Evolutionary conservation across 805 yeast genomes (phyloP), one percentile per base, ranked within the genome.

Genomic region (Sugiyamaella mastotermitis): DNA sequence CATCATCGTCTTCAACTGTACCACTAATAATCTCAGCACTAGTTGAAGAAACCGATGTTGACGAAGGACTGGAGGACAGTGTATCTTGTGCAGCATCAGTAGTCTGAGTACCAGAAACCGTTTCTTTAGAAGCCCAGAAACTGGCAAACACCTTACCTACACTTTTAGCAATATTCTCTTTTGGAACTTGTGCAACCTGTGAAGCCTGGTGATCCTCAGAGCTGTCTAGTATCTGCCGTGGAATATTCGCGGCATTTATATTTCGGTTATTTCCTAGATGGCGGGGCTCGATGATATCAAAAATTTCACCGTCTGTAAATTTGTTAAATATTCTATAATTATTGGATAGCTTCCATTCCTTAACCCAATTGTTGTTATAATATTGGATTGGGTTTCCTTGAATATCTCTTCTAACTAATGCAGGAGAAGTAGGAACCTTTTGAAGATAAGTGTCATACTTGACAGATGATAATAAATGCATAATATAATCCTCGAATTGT

Each of bases 401-500:
- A 33, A 53, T 53, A 6, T 52, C 58, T 9, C 51, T 50, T 10
- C 40, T 51, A 46, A 52, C 49, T 49, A 43, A 47, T 18, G 62
- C 49, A 13, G 67, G 67, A 3, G 66, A 59, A 6, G 53, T 53
- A 9, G 60, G 64, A 37, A 62, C 64, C 37, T 50, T 53, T 3
- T 52, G 57, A 8, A 72, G 49, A 51, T 80, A 85, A 35, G 70
- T 76, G 47, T 72, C 72, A 50, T 79, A 83, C 57, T 94, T 82
- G 16, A 74, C 77, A 18, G 83, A 70, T 0, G 94, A 68, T 17
- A 90, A 57, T 46, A 92, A 57, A 8, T 94, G 85, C 42, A 82
- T 71, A 18, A 88, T 60, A 54, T 92, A 92, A 52, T 88, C 97
- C 55, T 92, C 98, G 59, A 90, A 88, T 51, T 79, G 86, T 61